These are phyloP conservation scores for Erodium maritimum DNA, from an alignment of 345 rosid species.

Conservation along the genomic window DNA sequence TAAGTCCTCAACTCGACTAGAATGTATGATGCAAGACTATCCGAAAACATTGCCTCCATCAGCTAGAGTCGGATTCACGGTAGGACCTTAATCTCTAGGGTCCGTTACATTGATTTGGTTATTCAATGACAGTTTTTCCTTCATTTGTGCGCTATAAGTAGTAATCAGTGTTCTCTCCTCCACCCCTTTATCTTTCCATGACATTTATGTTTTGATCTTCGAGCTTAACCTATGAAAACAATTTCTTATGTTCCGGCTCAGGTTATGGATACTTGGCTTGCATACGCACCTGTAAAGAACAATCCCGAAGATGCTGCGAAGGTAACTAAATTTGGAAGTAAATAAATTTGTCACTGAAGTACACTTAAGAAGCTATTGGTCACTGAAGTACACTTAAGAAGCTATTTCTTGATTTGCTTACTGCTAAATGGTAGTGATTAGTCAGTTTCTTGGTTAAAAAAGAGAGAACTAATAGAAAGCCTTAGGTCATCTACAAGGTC, in stretches of 20 bases:
- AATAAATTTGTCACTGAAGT: no score
- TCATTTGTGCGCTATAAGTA: no score
- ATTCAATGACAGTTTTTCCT: no score
- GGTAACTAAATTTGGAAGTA: conserved; percentile 23
- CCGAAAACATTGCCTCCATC: conserved; percentile 86
- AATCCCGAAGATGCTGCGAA: conserved; percentile 92
- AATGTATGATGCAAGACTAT: conserved; percentile 99
- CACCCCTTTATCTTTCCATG: neutral
- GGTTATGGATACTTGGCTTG: conserved; percentile 86
- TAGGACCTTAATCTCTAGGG: conserved; percentile 16
- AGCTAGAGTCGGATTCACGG: conserved; percentile 87
- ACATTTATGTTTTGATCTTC: neutral
- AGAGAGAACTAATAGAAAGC: no score
- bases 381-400: no score
- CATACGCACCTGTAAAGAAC: conserved; percentile 90
- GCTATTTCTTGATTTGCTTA: no score
- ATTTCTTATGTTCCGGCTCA: conserved; percentile 15
- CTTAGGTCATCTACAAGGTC: no score
- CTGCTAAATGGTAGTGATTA: no score
- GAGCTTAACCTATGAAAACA: neutral
- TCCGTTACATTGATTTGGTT: no score
- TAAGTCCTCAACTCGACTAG: conserved; percentile 84
- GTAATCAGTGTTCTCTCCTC: neutral
- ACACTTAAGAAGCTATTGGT: no score
- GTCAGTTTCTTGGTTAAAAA: no score